phyloP scores from a whole-genome alignment of 2,329 filamentous ascomycete genomes.

The Grosmannia clavigera region DNA sequence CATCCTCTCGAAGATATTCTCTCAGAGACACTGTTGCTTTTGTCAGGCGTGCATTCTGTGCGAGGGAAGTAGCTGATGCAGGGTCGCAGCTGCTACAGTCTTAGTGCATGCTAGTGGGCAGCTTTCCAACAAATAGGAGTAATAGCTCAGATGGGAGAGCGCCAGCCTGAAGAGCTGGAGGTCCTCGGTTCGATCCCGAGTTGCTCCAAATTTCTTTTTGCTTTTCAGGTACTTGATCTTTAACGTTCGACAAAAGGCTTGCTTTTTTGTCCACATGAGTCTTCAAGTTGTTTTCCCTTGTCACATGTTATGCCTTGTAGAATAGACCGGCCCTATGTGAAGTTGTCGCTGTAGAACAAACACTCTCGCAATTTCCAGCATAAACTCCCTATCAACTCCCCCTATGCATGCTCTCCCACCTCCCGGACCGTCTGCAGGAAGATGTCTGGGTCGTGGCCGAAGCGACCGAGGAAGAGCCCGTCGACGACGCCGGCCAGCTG shows the following conservation, averaged over 20 bases:
- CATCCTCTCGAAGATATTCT: not conserved
- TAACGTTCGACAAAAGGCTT: not conserved
- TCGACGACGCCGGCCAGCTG: constrained; percentile 58
- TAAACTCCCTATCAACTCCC: not conserved
- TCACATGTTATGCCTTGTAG: no score
- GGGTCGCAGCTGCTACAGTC: not conserved
- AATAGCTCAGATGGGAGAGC: not conserved
- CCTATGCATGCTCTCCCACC: constrained; percentile 31
- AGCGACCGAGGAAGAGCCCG: constrained; percentile 69
- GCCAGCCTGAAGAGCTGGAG: not conserved
- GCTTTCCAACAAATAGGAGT: not conserved
- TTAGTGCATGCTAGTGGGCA: not conserved
- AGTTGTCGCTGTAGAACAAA: not conserved
- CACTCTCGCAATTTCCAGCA: not conserved
- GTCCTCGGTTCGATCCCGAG: not conserved
- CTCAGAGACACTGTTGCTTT: not conserved
- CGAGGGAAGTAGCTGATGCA: not conserved
- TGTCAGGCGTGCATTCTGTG: not conserved
- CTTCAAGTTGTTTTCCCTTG: no score
- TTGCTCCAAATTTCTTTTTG: not conserved
- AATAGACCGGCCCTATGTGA: not conserved
- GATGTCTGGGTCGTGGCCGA: constrained; percentile 63
- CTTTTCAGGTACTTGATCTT: not conserved
- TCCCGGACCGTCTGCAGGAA: constrained; percentile 63
- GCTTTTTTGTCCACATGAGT: no score